Base-by-base conservation (phyloP, 164 flowering plant genomes). In the Vitis rotundifolia region DNA sequence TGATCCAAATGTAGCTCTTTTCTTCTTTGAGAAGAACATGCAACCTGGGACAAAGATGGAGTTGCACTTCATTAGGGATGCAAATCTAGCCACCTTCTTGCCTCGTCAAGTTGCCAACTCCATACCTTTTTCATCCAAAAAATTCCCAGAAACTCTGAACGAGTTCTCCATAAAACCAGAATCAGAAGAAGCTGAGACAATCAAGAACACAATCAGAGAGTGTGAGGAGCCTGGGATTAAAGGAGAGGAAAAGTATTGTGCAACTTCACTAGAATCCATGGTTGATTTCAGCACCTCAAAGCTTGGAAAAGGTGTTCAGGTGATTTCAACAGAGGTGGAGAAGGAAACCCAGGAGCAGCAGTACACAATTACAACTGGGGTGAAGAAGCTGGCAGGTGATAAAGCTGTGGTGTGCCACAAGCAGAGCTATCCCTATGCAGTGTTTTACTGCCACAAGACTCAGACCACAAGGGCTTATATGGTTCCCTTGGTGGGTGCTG, bases 181-280 rank as follows among this genome's bases (percentile, higher is more conserved):
- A 8, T 82, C 84, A 7, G 58, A 4, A n/a, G 82, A 82, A 72
- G 83, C 88, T 11, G 73, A 77, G 54, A 59, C 63, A 15, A 77
- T 84, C 70, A 71, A 77, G 72, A 68, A 73, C 26, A 81, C 88
- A 37, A 72, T 85, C n/a, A 49, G 71, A 8, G 77, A 82, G 66
- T 85, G 88, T 22, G 85, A 84, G 58, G 67, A 50, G 10, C 73
- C 80, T 0, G 77, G 54, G 13, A 70, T 75, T 5, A 59, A 64
- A 50, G 85, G 83, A 18, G 88, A 85, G 72, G 83, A 79, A 9
- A 82, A 85, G 73, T 79, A 70, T 47, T 85, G 88, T 31, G 86
- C 86, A 28, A 82, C 86, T 11, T 82, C 88, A 3, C 67, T 82
- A 22, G 86, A 85, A 61, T 77, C 86, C 5, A 85, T 85, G 84